phyloP scores from a whole-genome alignment of 176 grass and related monocot species.

The Puccinellia tenuiflora region DNA sequence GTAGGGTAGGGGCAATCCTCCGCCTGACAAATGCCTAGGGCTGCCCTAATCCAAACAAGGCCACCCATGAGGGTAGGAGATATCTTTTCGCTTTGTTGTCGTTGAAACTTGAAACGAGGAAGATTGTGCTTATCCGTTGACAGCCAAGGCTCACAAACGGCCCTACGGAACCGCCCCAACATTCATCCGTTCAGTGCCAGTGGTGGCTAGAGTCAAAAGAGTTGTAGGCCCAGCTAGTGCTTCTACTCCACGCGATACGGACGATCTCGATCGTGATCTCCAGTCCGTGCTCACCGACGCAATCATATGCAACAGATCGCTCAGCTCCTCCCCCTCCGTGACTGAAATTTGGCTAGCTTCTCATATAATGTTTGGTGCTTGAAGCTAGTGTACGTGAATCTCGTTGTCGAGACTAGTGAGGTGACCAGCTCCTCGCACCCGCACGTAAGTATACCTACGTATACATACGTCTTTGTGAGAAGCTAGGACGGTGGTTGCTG shows the following conservation, averaged over 20 bases:
- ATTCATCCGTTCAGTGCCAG: not conserved
- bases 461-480: not conserved
- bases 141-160: not conserved
- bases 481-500: not conserved
- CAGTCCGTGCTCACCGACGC: conserved; percentile 17
- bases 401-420: not conserved
- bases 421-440: not conserved
- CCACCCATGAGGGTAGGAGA: not conserved
- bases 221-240: conserved; percentile 15
- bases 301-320: conserved; percentile 11
- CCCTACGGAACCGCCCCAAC: not conserved
- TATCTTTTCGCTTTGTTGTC: not conserved
- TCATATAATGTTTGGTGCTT: not conserved
- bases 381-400: not conserved
- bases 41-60: not conserved
- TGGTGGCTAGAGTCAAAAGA: conserved; percentile 49
- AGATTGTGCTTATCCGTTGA: not conserved
- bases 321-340: not conserved
- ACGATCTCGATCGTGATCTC: not conserved
- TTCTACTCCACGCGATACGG: conserved; percentile 48
- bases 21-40: no score
- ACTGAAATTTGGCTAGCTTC: not conserved
- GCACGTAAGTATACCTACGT: no score
- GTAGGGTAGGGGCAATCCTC: no score
- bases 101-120: not conserved